Percentiles rank a stretch among this genome's conserved stretches.
phyloP scores from a whole-genome alignment of 140 eudicot genomes.

The Cichorium intybus region DNA sequence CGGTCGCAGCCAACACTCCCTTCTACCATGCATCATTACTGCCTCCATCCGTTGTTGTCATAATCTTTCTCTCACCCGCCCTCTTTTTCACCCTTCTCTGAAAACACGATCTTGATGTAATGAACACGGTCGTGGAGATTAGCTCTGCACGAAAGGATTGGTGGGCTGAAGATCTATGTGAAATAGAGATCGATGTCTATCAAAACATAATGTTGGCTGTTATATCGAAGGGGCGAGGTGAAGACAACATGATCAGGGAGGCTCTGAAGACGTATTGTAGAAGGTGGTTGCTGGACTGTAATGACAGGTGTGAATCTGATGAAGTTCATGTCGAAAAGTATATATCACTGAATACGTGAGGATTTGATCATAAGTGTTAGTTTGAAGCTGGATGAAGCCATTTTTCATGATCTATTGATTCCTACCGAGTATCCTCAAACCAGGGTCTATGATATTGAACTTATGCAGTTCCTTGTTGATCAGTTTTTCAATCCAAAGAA shows the following conservation, averaged over 20 bases:
- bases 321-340: conserved; percentile 46
- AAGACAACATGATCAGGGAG: conserved; percentile 58
- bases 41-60: no score
- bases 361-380: conserved; percentile 52
- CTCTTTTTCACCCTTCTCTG: no score
- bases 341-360: conserved; percentile 39
- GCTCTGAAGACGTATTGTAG: conserved; percentile 69
- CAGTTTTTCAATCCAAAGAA: conserved; percentile 25
- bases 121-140: conserved; percentile 27
- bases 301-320: conserved; percentile 43
- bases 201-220: conserved; percentile 68
- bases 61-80: no score
- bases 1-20: no score
- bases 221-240: conserved; percentile 70
- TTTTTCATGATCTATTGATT: conserved; percentile 67
- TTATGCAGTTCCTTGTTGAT: conserved; percentile 57
- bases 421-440: conserved; percentile 46
- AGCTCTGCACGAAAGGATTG: conserved; percentile 78
- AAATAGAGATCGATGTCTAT: conserved; percentile 67
- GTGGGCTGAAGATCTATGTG: conserved; percentile 94
- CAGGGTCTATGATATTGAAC: conserved; percentile 58
- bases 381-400: conserved; percentile 71
- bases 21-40: no score
- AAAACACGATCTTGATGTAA: conserved; percentile 30
- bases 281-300: conserved; percentile 75